Evolutionary conservation across 805 yeast species (phyloP), one percentile per base, ranked within the genome.

Genomic region (Saturnispora saitoi): DNA sequence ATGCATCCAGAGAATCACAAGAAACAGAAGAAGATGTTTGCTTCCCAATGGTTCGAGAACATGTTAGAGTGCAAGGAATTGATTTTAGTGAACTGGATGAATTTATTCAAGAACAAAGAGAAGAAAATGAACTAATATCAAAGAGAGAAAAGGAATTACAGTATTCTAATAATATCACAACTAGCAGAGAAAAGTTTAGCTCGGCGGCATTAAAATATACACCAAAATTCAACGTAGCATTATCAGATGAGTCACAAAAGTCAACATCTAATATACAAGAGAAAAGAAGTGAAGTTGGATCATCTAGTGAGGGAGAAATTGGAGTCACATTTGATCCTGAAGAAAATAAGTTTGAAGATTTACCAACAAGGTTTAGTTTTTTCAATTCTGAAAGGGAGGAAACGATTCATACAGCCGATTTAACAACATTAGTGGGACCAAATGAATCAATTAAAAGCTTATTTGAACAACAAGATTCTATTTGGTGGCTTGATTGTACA

Each of bases 1-100:
- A 79, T 56, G 85, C 81, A 1, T 83, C 91, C 9, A 72, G 88
- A 54, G 79, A 81, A 17, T 81, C 90, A 4, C 95, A 86, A 57
- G 96, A 89, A 61, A 88, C 96, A 0, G 98, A 91, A 60, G 96
- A 88, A 62, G 98, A 91, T 75, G 99, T 91, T 41, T 91, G 98
- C 71, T 90, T 90, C 67, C 98, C 98, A 2, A 83, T 88, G 87
- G 69, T 80, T 44, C 81, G 86, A 4, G 83, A 83, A 51, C 78
- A 75, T 49, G 70, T 72, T 12, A 70, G 78, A 45, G 56, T 65
- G 7, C 81, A 80, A 51, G 96, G 95, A 15, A 86, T 93, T 56
- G 96, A 91, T 65, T 88, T 91, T 59, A 88, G 81, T 59, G 97
- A 89, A 59, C 76, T 91, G 55, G 96, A 87, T 50, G 93, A 85